These are phyloP conservation scores for Mycogone perniciosa DNA, from an alignment of 2,329 filamentous ascomycete genomes.

Conservation along the genomic window DNA sequence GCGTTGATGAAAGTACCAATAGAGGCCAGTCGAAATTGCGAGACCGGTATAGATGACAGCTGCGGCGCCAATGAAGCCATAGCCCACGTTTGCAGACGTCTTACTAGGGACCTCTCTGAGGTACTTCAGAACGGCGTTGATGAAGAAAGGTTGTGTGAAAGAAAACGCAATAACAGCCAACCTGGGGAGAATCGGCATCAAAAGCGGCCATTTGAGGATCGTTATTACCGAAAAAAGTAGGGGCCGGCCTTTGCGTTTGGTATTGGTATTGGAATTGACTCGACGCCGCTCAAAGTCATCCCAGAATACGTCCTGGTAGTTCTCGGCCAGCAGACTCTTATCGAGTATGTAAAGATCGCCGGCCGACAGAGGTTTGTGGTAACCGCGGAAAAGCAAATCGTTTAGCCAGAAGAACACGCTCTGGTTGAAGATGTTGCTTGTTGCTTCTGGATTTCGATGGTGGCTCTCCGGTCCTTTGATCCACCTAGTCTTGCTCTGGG, in stretches of 20 bases:
- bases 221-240: too few relatives aligned
- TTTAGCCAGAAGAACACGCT: neutral
- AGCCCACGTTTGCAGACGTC: neutral
- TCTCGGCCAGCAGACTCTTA: neutral
- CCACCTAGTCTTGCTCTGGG: neutral
- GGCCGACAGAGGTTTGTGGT: neutral
- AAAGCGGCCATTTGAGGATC: neutral
- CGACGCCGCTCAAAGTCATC: neutral
- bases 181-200: neutral
- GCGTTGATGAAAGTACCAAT: conserved; percentile 3
- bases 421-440: neutral
- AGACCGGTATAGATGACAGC: conserved; percentile 1
- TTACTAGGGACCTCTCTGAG: neutral
- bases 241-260: neutral
- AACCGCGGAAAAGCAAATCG: neutral
- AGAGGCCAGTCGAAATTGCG: conserved; percentile 1
- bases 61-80: conserved; percentile 1
- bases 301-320: neutral
- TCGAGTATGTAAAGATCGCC: neutral
- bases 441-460: neutral
- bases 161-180: neutral
- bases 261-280: neutral
- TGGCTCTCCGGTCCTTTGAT: neutral
- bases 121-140: neutral
- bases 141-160: neutral